Evolutionary conservation across 164 flowering plant genomes (phyloP).

Genomic region (Umbilicus rupestris): DNA sequence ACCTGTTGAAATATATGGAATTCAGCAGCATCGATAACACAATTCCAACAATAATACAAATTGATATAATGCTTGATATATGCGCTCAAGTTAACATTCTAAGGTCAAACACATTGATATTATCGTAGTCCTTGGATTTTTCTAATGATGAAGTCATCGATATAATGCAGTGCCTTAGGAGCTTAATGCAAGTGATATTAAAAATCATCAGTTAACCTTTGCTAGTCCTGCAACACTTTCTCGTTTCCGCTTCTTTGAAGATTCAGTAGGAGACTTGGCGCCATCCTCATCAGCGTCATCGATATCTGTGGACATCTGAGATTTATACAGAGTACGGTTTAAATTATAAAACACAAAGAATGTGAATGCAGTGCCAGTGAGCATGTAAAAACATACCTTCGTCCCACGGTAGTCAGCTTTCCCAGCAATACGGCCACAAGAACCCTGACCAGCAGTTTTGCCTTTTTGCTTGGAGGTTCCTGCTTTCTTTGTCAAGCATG

Average conservation of each 20-base stretch:
- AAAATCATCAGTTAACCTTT: conserved; percentile 29
- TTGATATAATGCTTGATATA: too few relatives aligned
- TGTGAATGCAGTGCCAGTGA: not conserved
- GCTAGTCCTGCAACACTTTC: conserved; percentile 60
- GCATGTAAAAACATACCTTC: conserved; percentile 23
- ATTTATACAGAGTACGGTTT: conserved; percentile 20
- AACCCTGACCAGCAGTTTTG: conserved; percentile 20
- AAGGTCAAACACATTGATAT: too few relatives aligned
- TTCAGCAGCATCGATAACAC: not conserved
- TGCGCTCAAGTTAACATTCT: too few relatives aligned
- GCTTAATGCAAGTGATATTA: not conserved
- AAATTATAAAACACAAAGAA: not conserved
- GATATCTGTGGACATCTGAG: conserved; percentile 15
- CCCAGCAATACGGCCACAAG: conserved; percentile 14
- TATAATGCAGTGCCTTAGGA: too few relatives aligned
- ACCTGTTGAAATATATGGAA: conserved; percentile 35
- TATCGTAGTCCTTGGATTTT: too few relatives aligned
- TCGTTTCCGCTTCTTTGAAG: conserved; percentile 53
- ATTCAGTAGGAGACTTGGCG: conserved; percentile 25
- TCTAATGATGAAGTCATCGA: too few relatives aligned
- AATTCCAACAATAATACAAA: not conserved
- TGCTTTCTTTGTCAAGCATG: conserved; percentile 25
- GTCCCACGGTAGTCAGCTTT: conserved; percentile 19
- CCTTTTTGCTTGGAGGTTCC: conserved; percentile 30
- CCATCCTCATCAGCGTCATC: conserved; percentile 16